Conservation (phyloP, 495 filamentous ascomycete species). For the Tuber magnatum region DNA sequence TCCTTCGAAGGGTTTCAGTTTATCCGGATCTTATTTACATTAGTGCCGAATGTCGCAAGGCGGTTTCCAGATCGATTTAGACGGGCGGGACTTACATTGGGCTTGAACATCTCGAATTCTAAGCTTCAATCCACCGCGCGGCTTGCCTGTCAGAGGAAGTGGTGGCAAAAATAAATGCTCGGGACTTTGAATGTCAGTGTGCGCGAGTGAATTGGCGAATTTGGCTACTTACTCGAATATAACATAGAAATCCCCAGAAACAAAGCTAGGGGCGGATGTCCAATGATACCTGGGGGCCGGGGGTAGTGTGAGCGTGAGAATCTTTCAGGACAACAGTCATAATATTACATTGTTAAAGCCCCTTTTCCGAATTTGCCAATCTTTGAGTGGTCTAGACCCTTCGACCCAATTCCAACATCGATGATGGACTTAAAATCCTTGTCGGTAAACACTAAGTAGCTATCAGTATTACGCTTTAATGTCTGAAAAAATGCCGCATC, state of each 20-base stretch:
- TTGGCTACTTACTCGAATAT: slow-evolving; percentile 42
- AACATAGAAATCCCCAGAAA: slow-evolving; percentile 43
- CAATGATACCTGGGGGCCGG: slow-evolving; percentile 43
- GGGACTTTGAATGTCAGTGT: slow-evolving; percentile 32
- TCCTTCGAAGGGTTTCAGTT: slow-evolving; percentile 45
- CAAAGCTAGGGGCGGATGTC: slow-evolving; percentile 45
- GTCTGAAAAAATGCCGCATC: not conserved
- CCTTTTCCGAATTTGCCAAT: slow-evolving; percentile 47
- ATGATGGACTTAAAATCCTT: slow-evolving; percentile 44
- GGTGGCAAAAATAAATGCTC: slow-evolving; percentile 40
- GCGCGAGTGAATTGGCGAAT: not conserved
- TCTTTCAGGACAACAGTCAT: not conserved
- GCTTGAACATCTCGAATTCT: slow-evolving; percentile 22
- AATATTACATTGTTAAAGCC: slow-evolving; percentile 42
- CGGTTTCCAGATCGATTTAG: not conserved
- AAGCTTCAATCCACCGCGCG: slow-evolving; percentile 30
- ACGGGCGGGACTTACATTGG: slow-evolving; percentile 14
- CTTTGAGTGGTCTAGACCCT: slow-evolving; percentile 37
- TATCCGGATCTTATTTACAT: slow-evolving; percentile 34
- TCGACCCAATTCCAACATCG: slow-evolving; percentile 45
- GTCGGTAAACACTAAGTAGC: slow-evolving; percentile 37
- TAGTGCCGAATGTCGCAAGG: not conserved
- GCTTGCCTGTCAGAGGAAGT: slow-evolving; percentile 33
- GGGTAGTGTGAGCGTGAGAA: not conserved
- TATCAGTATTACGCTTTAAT: slow-evolving; percentile 3